Percentiles rank a stretch among this genome's conserved stretches.
Evolutionary conservation across 768 basidiomycete genomes (phyloP).

Genomic region (Macrolepiota albuminosa): DNA sequence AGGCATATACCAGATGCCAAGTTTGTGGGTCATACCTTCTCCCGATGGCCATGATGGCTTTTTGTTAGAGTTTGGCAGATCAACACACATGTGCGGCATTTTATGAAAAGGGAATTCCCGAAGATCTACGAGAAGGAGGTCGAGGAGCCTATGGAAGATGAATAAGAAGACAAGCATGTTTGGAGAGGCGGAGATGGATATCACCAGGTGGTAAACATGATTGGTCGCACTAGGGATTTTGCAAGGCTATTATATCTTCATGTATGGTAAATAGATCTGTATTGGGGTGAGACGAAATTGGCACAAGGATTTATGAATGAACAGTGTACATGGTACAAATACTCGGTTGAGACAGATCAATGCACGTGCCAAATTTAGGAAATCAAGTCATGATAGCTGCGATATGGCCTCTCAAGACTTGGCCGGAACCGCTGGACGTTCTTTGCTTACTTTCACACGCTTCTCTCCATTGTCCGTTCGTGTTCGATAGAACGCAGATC

Average conservation of each 20-base stretch:
- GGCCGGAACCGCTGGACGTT: no score
- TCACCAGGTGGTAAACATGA: conserved; percentile 69
- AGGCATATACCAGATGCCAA: conserved; percentile 72
- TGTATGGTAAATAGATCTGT: neutral
- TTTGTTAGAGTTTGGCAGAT: conserved; percentile 92
- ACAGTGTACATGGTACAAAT: neutral
- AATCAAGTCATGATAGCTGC: neutral
- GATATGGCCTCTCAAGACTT: neutral
- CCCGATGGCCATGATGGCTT: conserved; percentile 98
- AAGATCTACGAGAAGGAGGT: conserved; percentile 28
- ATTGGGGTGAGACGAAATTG: neutral
- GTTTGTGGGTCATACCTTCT: conserved; percentile 72
- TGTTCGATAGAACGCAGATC: neutral
- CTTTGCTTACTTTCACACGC: neutral
- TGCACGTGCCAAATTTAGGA: neutral
- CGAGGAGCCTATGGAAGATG: conserved; percentile 28
- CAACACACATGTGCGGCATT: conserved; percentile 68
- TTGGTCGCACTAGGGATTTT: neutral
- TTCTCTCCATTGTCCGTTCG: neutral
- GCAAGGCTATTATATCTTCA: neutral
- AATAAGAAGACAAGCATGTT: conserved; percentile 89
- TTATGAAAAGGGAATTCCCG: conserved; percentile 66
- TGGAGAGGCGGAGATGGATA: conserved; percentile 94
- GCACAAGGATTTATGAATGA: neutral
- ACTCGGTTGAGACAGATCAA: no score